phyloP scores from a whole-genome alignment of 2,329 filamentous ascomycete species.

The Apiospora hydei region DNA sequence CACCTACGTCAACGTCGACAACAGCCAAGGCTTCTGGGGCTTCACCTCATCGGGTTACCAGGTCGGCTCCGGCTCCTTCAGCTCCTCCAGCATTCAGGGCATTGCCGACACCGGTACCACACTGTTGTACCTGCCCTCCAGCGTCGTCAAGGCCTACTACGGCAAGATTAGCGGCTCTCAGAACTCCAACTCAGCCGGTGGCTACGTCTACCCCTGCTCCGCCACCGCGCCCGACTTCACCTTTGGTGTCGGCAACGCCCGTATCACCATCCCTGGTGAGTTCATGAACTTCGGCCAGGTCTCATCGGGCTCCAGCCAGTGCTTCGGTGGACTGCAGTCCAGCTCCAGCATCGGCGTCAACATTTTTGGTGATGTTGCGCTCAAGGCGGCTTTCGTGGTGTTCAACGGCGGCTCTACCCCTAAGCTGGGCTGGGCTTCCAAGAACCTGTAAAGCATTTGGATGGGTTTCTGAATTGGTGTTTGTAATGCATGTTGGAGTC shows the following conservation, averaged over 20 bases:
- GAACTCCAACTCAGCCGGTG: slow-evolving; percentile 48
- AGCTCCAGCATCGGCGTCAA: slow-evolving; percentile 47
- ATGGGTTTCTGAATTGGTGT: not conserved
- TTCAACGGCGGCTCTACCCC: slow-evolving; percentile 56
- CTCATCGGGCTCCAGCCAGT: slow-evolving; percentile 51
- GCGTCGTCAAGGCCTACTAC: slow-evolving; percentile 61
- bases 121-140: slow-evolving; percentile 57
- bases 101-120: slow-evolving; percentile 69
- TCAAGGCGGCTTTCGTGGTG: slow-evolving; percentile 71
- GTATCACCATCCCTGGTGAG: slow-evolving; percentile 57
- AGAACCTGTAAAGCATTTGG: slow-evolving; percentile 33
- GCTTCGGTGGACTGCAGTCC: slow-evolving; percentile 72
- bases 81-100: slow-evolving; percentile 7
- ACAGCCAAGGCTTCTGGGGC: slow-evolving; percentile 43
- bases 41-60: slow-evolving; percentile 40
- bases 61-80: slow-evolving; percentile 31
- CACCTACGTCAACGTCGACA: slow-evolving; percentile 39
- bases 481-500: not conserved
- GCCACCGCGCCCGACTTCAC: slow-evolving; percentile 55
- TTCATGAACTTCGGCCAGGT: slow-evolving; percentile 58
- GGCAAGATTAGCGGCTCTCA: slow-evolving; percentile 51
- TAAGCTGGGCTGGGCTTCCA: slow-evolving; percentile 52
- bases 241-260: slow-evolving; percentile 54
- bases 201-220: slow-evolving; percentile 61
- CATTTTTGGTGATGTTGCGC: slow-evolving; percentile 72